Evolutionary conservation across 805 yeast genomes (phyloP), one percentile per base, ranked within the genome.

Genomic region (Kodamaea kaohsiungensis): DNA sequence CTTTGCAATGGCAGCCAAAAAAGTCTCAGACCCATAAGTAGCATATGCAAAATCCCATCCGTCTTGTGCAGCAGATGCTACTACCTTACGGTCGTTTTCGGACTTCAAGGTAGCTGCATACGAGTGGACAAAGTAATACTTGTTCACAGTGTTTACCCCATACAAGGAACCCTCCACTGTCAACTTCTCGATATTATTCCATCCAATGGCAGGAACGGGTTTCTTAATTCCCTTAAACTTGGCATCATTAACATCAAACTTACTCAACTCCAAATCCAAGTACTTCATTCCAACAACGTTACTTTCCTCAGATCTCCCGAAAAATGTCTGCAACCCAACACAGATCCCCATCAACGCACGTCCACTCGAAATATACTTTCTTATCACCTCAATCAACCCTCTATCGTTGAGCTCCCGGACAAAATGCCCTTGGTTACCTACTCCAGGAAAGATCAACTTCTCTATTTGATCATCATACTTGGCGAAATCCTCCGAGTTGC

Each of bases 181-280:
- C 30, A 71, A 64, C 2, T 62, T 53, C 10, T 64, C 63, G 10
- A 78, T 69, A 47, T 82, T 79, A 67, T 91, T 93, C 99, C 99
- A 95, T 16, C 99, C 99, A 59, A 95, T 93, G 61, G 90, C 92
- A 1, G 99, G 99, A 7, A 95, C 99, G 10, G 97, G 81, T 68
- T 95, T 95, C 6, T 77, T 55, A 12, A 71, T 53, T 9, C 54
- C 56, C 1, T 51, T 43, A 52, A 67, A 72, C 1, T 56, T 43
- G 5, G 72, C 62, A 60, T 86, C 82, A 10, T 66, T 42, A n/a
- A 58, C 59, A 42, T 69, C 58, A 65, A 95, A 95, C 63, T 83
- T 86, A 12, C 71, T 69, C 57, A 96, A 74, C 7, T 60, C 58
- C 37, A 75, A 59, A 7, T 72, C 71, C 43, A 82, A 70, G 33